phyloP scores from a whole-genome alignment of 352 stramenopile genomes.

The Globisporangium cylindrosporum region DNA sequence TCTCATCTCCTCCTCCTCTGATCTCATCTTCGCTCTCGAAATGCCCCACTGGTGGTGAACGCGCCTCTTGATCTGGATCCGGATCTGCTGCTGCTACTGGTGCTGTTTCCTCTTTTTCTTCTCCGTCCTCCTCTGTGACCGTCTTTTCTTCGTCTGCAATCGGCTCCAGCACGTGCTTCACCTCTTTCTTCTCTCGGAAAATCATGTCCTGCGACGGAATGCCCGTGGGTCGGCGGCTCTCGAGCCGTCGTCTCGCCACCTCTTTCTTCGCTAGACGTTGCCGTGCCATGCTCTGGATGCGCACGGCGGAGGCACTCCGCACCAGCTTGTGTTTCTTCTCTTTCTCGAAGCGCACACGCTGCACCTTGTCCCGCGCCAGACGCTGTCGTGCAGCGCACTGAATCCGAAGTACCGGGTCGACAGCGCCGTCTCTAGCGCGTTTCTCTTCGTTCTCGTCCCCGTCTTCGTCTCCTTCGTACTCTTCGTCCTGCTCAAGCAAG shows the following conservation, averaged over 20 bases:
- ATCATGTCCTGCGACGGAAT: conserved; percentile 20
- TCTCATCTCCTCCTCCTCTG: neutral
- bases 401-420: conserved; percentile 37
- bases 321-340: conserved; percentile 5
- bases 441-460: neutral
- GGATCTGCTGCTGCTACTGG: neutral
- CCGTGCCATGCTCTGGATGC: conserved; percentile 37
- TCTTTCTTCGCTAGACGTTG: conserved; percentile 44
- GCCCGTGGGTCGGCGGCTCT: conserved; percentile 29
- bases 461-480: neutral
- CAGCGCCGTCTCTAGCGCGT: neutral
- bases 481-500: conserved; percentile 11
- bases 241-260: conserved; percentile 27
- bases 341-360: conserved; percentile 26
- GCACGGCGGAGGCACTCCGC: conserved; percentile 19
- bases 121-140: conserved; percentile 1
- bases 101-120: conserved; percentile 1
- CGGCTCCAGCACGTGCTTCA: neutral
- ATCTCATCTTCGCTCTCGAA: conserved; percentile 1
- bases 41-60: neutral
- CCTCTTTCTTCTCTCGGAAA: neutral
- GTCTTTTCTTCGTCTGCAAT: neutral
- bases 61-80: neutral
- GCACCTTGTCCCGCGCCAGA: conserved; percentile 27
- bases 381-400: conserved; percentile 47